Evolutionary conservation across 345 rosid species (phyloP), one percentile per base, ranked within the genome.

Genomic region (Brassica carinata): DNA sequence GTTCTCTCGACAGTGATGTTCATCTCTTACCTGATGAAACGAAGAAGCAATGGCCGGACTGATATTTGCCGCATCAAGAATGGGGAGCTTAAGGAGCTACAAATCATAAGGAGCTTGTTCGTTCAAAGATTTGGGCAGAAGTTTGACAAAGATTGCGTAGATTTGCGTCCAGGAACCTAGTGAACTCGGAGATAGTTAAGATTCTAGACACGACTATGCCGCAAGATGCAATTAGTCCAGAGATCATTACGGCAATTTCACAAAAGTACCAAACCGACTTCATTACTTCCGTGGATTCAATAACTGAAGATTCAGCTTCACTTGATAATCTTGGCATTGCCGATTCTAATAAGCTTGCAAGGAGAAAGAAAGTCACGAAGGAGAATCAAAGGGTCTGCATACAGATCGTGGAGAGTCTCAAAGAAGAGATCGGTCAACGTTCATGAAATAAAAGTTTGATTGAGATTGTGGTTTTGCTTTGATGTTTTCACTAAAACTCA

Each of bases 51-150:
- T 84, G 40, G 81, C 86, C 5, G 84, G 83, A n/a, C 1, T 87
- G 7, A 61, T 84, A 36, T 85, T 77, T 77, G 85, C 84, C 13
- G 85, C 88, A 31, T 79, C 87, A 48, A 87, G 86, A 79, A 84
- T 86, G 14, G 90, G 14, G 86, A 84, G 73, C 40, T 86, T 31
- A 69, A 57, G 10, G 87, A 81, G 71, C 82, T 86, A 11, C 80
- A 81, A 2, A 1, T 26, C 29, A 14, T 84, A 10, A 73, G 81
- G 67, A 64, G 57, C 48, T 69, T 84, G 79, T 79, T 86, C 36
- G 59, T 40, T 23, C 26, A 75, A 51, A 78, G 76, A 5, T 84
- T 76, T 69, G 88, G 87, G 45, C 23, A 11, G 61, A 6, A 36
- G 64, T 85, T 83, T 76, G 88, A 77, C 55, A 55, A 8, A 57